Base-by-base conservation (phyloP, 306 rosid species). In the Glycine latifolia region DNA sequence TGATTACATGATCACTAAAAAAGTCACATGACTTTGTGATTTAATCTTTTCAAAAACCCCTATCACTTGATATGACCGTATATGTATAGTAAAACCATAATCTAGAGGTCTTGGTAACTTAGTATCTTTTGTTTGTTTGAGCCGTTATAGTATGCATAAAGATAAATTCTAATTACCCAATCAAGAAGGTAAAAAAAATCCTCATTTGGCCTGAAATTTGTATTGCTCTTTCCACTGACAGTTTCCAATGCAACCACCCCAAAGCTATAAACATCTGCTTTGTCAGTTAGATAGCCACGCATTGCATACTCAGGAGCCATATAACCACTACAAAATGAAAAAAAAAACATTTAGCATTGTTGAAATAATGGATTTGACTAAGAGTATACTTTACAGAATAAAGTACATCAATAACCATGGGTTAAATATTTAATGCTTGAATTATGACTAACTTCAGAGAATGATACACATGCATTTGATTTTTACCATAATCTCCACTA, bases 251-350 rank as follows among this genome's bases (percentile, higher is more conserved):
- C 92, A 69, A 94, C 98, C 31, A 94, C 98, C 35, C 98, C 98
- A 37, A 94, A 94, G 82, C 98, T 91, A 89, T 94, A 94, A 61
- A 94, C 87, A 61, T 94, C 98, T 59, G 97, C 98, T 82, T 94
- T 94, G 66, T 86, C 71, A 0, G 97, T 95, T 73, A 95, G 88
- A 85, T 92, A 90, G 20, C 99, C 97, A 9, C 97, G 97, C 97
- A 95, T 95, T 77, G 97, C 99, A 82, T 95, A 95, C 70, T 94
- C 97, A 0, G 98, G 98, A 78, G 98, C 98, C 97, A 95, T 95
- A 73, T 95, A 95, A 79, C 98, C 99, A n/a, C 99, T 95, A 69
- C 73, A 87, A 2, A 86, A 67, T 15, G 54, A 53, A 15, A 87
- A 52, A 12, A 60, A 3, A 26, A 41, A 5, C 77, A 41, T 76